These are phyloP conservation scores for Coemansia sp. DNA, from an alignment of 192 early-diverging fungal species.

Conservation along the genomic window DNA sequence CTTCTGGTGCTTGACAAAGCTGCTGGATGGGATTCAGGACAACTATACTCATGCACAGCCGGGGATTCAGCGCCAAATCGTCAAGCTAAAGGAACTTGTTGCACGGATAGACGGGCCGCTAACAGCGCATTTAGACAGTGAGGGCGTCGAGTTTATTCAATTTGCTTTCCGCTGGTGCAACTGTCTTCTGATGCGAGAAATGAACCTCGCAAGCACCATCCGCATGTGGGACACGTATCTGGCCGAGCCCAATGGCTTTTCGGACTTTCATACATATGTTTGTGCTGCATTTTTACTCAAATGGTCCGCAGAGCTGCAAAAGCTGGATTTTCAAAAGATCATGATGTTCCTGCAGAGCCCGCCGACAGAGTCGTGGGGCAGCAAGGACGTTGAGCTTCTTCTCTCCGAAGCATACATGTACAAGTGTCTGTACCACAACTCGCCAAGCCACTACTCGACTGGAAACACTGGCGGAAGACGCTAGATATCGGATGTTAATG, in stretches of 20 bases:
- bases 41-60: conserved; percentile 98
- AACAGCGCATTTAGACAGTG: conserved; percentile 75
- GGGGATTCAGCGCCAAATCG: conserved; percentile 91
- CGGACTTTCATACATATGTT: conserved; percentile 96
- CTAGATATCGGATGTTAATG: neutral
- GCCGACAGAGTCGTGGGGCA: conserved; percentile 83
- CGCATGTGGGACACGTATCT: conserved; percentile 99
- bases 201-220: conserved; percentile 81
- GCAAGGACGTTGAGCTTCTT: conserved; percentile 91
- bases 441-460: conserved; percentile 73
- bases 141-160: conserved; percentile 97
- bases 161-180: conserved; percentile 99
- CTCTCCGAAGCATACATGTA: conserved; percentile 96
- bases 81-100: conserved; percentile 86
- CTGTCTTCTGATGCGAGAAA: conserved; percentile 96
- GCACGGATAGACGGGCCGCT: conserved; percentile 82
- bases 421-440: conserved; percentile 92
- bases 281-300: conserved; percentile 97
- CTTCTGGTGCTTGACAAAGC: conserved; percentile 95
- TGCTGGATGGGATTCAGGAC: conserved; percentile 98
- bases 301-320: conserved; percentile 82
- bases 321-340: conserved; percentile 91
- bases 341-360: conserved; percentile 92
- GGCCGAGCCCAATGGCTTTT: conserved; percentile 68
- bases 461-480: neutral